Conservation (phyloP, 768 basidiomycete genomes). For the Hericium alpestre region DNA sequence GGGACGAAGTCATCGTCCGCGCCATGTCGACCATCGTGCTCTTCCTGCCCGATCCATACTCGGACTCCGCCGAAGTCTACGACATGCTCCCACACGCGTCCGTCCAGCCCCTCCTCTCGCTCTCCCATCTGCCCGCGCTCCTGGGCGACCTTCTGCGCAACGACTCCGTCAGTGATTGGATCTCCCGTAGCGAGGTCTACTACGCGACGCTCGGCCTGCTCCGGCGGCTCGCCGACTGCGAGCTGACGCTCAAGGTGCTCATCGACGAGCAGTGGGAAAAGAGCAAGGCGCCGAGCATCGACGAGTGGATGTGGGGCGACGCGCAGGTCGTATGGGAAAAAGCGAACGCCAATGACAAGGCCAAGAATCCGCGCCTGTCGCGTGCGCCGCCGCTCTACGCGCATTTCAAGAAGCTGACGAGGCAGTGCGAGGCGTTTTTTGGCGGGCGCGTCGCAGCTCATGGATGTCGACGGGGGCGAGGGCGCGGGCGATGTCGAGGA, state of each 20-base stretch:
- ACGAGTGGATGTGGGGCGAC: slow-evolving; percentile 34
- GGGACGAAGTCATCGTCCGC: slow-evolving; percentile 31
- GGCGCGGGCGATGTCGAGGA: slow-evolving; percentile 24
- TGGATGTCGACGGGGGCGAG: slow-evolving; percentile 19
- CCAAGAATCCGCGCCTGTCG: slow-evolving; percentile 15
- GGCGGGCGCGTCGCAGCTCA: slow-evolving; percentile 31
- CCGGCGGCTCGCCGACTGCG: slow-evolving; percentile 39
- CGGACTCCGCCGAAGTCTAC: slow-evolving; percentile 30
- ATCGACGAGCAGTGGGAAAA: slow-evolving; percentile 28
- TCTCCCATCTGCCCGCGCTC: slow-evolving; percentile 37
- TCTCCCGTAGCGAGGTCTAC: slow-evolving; percentile 33
- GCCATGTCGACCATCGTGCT: slow-evolving; percentile 28
- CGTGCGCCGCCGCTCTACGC: slow-evolving; percentile 32
- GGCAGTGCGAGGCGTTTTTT: slow-evolving; percentile 43
- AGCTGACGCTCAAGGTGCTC: slow-evolving; percentile 34
- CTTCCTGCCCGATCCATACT: slow-evolving; percentile 37
- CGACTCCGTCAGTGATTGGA: slow-evolving; percentile 47
- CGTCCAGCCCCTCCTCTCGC: slow-evolving; percentile 28
- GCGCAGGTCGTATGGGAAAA: slow-evolving; percentile 11
- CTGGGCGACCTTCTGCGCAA: slow-evolving; percentile 40
- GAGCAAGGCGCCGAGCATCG: slow-evolving; percentile 29
- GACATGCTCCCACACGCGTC: slow-evolving; percentile 41
- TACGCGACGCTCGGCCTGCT: slow-evolving; percentile 38
- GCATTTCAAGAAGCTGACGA: slow-evolving; percentile 44
- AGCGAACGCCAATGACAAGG: not conserved